Evolutionary conservation across 2,329 filamentous ascomycete genomes (phyloP).

Genomic region (Claviceps fusiformis): DNA sequence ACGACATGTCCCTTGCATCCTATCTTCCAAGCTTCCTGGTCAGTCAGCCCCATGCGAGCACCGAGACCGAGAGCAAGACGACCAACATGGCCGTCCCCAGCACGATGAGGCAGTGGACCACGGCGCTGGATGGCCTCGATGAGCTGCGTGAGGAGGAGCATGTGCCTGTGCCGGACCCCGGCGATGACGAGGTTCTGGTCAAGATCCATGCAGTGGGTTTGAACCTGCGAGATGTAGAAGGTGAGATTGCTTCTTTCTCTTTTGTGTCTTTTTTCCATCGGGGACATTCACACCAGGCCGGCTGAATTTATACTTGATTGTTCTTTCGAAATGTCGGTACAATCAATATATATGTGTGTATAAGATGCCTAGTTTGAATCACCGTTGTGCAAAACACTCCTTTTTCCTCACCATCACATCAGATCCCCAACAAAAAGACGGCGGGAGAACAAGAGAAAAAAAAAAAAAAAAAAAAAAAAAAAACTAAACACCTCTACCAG

Average conservation of each 20-base stretch:
- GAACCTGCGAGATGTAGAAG: constrained; percentile 37
- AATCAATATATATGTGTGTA: no score
- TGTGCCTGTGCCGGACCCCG: constrained; percentile 31
- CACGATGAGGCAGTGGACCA: constrained; percentile 38
- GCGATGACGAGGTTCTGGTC: constrained; percentile 37
- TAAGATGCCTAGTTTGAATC: no score
- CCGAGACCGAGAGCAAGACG: constrained; percentile 4
- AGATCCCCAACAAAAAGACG: neutral
- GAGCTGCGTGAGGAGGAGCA: constrained; percentile 30
- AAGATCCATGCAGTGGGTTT: constrained; percentile 32
- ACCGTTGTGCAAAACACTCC: no score
- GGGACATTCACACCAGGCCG: no score
- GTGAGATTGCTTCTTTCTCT: constrained; percentile 13
- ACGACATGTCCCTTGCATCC: neutral
- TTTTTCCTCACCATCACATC: no score
- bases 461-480: no score
- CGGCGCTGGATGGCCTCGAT: constrained; percentile 40
- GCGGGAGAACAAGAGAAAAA: neutral
- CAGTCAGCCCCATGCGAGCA: neutral
- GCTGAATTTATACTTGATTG: no score
- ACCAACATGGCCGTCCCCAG: constrained; percentile 8
- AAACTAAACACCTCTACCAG: constrained; percentile 20
- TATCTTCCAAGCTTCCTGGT: neutral
- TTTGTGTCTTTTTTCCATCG: neutral
- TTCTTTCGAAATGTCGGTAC: no score